A percentile compares a stretch with the other conserved stretches of the same genome.
Conservation (phyloP, 139 green algal genomes). For the Chlorella sp. region DNA sequence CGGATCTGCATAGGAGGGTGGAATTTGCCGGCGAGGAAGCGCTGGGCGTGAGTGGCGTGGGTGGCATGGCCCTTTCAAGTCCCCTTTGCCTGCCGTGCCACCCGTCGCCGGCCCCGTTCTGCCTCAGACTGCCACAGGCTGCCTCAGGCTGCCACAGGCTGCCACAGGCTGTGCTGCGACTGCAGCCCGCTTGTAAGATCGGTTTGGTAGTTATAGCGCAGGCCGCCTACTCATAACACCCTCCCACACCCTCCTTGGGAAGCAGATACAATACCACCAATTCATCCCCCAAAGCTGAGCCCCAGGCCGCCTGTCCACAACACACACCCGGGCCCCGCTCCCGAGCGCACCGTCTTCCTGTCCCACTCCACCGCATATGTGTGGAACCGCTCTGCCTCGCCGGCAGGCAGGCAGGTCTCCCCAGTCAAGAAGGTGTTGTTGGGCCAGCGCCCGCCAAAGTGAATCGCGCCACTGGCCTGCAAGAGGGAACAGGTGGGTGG, state of each 20-base stretch:
- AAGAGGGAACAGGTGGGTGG: background rate
- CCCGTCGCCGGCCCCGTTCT: too few species aligned
- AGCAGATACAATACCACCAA: too few species aligned
- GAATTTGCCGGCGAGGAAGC: too few species aligned
- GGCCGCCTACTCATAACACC: too few species aligned
- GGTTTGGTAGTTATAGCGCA: background rate
- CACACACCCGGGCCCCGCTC: too few species aligned
- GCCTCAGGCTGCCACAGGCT: too few species aligned
- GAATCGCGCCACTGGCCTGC: background rate
- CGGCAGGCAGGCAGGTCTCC: background rate
- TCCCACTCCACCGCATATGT: background rate
- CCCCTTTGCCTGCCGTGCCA: too few species aligned
- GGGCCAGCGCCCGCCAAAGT: background rate
- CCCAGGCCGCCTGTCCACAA: too few species aligned
- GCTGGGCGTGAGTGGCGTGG: background rate
- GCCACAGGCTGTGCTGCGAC: background rate
- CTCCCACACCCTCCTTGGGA: too few species aligned
- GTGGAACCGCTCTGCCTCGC: background rate
- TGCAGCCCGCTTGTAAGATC: background rate
- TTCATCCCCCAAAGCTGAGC: too few species aligned
- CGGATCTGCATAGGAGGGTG: background rate
- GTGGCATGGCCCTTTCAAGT: background rate
- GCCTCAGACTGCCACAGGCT: too few species aligned
- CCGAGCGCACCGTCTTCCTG: background rate
- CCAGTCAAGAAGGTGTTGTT: background rate